A percentile compares a stretch with the other conserved stretches of the same genome.
Evolutionary conservation across 2,329 filamentous ascomycete genomes (phyloP).

Genomic region (Didymella pinodella): DNA sequence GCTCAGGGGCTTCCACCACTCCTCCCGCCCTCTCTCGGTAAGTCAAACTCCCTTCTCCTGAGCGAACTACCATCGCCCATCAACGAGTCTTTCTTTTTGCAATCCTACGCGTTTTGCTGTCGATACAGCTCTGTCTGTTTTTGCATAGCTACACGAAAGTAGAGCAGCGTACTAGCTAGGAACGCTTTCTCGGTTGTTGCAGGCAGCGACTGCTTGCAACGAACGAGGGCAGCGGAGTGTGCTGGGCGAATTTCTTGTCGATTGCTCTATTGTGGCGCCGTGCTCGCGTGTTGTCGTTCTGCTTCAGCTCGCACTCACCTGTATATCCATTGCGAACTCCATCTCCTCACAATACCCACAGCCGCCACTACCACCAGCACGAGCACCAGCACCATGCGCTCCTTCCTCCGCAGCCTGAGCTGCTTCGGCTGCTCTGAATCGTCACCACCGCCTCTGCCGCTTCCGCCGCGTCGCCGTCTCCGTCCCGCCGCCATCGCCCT

Average conservation of each 20-base stretch:
- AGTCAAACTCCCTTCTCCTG: background rate
- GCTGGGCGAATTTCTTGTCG: background rate
- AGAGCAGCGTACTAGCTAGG: background rate
- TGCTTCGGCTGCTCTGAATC: background rate
- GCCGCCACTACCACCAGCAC: background rate
- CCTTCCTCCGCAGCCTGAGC: background rate
- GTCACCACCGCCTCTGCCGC: background rate
- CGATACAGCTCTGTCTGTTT: background rate
- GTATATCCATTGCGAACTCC: background rate
- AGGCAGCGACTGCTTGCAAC: background rate
- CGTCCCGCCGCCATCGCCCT: background rate
- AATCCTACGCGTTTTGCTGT: background rate
- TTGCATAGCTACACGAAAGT: background rate
- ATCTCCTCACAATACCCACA: background rate
- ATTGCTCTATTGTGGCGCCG: background rate
- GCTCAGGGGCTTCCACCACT: background rate
- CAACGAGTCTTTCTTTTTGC: background rate
- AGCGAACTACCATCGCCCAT: background rate
- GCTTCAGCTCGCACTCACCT: background rate
- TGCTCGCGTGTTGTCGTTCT: background rate
- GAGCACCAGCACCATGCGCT: background rate
- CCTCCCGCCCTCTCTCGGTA: background rate
- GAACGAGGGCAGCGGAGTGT: slow-evolving; percentile 1
- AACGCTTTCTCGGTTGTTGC: background rate
- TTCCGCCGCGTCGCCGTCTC: background rate